These are phyloP conservation scores for Nannochloropsis salina DNA, from an alignment of 108 stramenopile genomes.

Conservation along the genomic window DNA sequence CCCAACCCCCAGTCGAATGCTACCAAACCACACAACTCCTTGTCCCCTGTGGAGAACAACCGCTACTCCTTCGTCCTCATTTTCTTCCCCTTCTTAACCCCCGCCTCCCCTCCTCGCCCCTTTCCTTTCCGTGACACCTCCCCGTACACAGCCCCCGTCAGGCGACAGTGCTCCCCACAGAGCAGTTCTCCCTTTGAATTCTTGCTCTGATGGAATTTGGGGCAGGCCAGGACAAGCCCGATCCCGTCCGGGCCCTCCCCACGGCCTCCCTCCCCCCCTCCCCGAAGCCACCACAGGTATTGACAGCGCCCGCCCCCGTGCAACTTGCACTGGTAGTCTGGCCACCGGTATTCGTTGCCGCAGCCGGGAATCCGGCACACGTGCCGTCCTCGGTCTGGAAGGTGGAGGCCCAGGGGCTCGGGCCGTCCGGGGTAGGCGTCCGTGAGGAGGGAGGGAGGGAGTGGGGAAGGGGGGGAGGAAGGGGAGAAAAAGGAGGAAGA, in stretches of 20 bases:
- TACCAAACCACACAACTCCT: too few species aligned
- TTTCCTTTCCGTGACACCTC: not conserved
- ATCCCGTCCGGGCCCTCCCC: not conserved
- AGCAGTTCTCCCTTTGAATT: not conserved
- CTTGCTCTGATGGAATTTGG: conserved; percentile 6
- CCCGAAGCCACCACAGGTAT: not conserved
- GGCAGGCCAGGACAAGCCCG: not conserved
- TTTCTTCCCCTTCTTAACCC: not conserved
- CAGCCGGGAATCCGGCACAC: not conserved
- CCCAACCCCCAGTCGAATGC: too few species aligned
- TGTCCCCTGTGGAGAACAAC: too few species aligned
- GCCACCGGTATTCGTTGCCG: not conserved
- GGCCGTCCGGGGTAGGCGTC: not conserved
- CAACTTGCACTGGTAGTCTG: conserved; percentile 4
- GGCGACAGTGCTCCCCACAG: not conserved
- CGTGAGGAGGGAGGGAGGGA: not conserved
- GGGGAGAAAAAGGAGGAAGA: not conserved
- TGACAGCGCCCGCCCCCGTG: not conserved
- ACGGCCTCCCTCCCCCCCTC: not conserved
- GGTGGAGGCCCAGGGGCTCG: not conserved
- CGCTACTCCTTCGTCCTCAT: not conserved
- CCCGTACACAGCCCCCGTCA: not conserved
- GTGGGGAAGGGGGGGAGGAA: not conserved
- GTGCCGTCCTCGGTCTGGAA: not conserved
- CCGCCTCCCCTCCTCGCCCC: not conserved